Conservation (phyloP, 2,329 filamentous ascomycete species). For the Zymoseptoria pseudotritici region DNA sequence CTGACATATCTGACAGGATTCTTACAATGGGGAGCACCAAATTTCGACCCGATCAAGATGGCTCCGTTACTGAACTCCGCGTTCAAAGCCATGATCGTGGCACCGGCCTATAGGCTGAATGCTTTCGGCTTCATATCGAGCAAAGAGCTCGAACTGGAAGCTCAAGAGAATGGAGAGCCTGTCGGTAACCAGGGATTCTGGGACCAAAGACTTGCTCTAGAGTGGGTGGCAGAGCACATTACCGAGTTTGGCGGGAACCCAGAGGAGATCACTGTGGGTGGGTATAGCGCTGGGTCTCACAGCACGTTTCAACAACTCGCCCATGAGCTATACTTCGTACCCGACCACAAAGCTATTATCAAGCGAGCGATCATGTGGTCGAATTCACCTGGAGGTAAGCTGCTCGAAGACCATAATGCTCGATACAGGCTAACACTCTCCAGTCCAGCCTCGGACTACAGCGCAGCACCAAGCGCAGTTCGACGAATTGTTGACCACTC, state of each 20-base stretch:
- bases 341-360: slow-evolving; percentile 41
- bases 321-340: slow-evolving; percentile 46
- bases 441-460: slow-evolving; percentile 44
- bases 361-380: slow-evolving; percentile 48
- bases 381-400: slow-evolving; percentile 41
- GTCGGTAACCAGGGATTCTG: slow-evolving; percentile 49
- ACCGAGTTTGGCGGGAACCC: slow-evolving; percentile 44
- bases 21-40: slow-evolving; percentile 49
- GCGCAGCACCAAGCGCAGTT: slow-evolving; percentile 46
- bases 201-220: slow-evolving; percentile 49
- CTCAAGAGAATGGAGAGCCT: slow-evolving; percentile 31
- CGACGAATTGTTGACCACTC: slow-evolving; percentile 39
- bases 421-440: slow-evolving; percentile 30
- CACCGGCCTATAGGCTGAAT: slow-evolving; percentile 51
- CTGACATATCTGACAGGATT: slow-evolving; percentile 36
- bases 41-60: slow-evolving; percentile 34
- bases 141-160: slow-evolving; percentile 40
- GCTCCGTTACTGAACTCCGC: slow-evolving; percentile 44
- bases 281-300: slow-evolving; percentile 52
- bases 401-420: slow-evolving; percentile 46
- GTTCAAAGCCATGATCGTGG: slow-evolving; percentile 45
- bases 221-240: slow-evolving; percentile 48
- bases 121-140: slow-evolving; percentile 50
- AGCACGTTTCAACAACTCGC: slow-evolving; percentile 51
- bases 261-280: slow-evolving; percentile 45